Percentiles rank a stretch among this genome's conserved stretches.
Evolutionary conservation across 495 filamentous ascomycete species (phyloP).

Genomic region (Aspergillus biplanus): DNA sequence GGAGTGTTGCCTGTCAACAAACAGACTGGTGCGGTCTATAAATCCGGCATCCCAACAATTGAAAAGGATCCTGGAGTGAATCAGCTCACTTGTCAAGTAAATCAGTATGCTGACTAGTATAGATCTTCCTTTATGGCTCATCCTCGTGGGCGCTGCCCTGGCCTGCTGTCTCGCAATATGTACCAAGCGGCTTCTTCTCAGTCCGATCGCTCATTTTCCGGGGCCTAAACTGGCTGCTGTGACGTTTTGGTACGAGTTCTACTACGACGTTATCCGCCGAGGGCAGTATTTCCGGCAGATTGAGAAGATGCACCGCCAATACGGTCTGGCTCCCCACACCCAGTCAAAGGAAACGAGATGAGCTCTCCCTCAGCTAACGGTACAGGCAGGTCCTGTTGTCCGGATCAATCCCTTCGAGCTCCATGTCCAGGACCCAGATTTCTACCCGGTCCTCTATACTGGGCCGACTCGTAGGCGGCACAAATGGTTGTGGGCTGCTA

Average conservation of each 20-base stretch:
- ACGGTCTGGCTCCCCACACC: not conserved
- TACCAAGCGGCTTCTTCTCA: not conserved
- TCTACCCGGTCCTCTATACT: constrained; percentile 14
- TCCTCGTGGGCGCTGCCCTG: not conserved
- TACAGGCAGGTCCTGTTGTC: constrained; percentile 8
- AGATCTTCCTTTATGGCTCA: not conserved
- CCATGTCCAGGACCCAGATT: constrained; percentile 12
- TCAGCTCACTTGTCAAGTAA: not conserved
- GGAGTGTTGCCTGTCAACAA: not conserved
- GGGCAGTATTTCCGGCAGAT: constrained; percentile 14
- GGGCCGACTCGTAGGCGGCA: not conserved
- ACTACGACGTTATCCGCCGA: constrained; percentile 10
- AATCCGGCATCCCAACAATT: not conserved
- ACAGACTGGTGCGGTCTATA: not conserved
- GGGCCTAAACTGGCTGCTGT: constrained; percentile 7
- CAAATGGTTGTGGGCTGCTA: constrained; percentile 8
- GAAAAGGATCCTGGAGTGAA: not conserved
- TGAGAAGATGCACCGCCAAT: constrained; percentile 9
- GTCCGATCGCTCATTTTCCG: constrained; percentile 8
- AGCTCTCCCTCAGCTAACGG: not conserved
- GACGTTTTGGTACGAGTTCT: constrained; percentile 14
- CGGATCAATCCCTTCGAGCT: constrained; percentile 14
- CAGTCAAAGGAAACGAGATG: not conserved
- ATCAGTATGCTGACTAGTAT: not conserved
- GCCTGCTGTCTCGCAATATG: not conserved